Base-by-base conservation (phyloP, 495 filamentous ascomycete genomes). In the Neurospora sp. region DNA sequence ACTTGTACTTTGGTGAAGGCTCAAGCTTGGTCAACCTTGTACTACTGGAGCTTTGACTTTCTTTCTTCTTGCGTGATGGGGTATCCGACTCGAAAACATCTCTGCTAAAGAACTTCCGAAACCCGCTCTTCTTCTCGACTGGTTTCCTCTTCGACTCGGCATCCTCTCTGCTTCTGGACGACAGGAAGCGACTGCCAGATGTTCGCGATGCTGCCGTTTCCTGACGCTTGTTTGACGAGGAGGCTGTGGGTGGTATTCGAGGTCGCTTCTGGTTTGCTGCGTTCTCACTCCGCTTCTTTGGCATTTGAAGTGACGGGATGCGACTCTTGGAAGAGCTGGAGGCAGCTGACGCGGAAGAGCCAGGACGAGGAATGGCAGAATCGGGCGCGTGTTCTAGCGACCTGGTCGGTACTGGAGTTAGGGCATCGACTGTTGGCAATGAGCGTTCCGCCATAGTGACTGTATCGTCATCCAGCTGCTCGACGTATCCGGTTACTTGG, bases 241-340 rank as follows among this genome's bases (percentile, higher is more conserved):
- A 69, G 5, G 70, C 59, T 7, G 80, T 74, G 8, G 80, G 74
- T 17, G 82, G 81, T n/a, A 77, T 79, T 39, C 82, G 80, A 13
- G 78, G 71, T 13, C 82, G 79, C 73, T 86, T 87, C 71, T 86
- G 84, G 70, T 85, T 86, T 34, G 85, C 83, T 5, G 80, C 66
- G 69, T 79, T 78, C 38, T 81, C 82, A 15, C 71, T 42, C 4
- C 48, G 69, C n/a, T 71, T 72, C 42, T 74, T 79, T 2, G 79
- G 70, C 5, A 54, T 34, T 7, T 66, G 54, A 66, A 66, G 24
- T 15, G 71, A 43, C 1, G 71, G 72, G 9, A 74, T 74, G 6
- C 75, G 78, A 37, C 70, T 62, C 1, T 71, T 70, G 10, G 77
- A 74, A n/a, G 73, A 72, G 66, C 17, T 69, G 7, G 77, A 74